These are phyloP conservation scores for Leccinum boreale DNA, from an alignment of 768 basidiomycete species.

Conservation along the genomic window DNA sequence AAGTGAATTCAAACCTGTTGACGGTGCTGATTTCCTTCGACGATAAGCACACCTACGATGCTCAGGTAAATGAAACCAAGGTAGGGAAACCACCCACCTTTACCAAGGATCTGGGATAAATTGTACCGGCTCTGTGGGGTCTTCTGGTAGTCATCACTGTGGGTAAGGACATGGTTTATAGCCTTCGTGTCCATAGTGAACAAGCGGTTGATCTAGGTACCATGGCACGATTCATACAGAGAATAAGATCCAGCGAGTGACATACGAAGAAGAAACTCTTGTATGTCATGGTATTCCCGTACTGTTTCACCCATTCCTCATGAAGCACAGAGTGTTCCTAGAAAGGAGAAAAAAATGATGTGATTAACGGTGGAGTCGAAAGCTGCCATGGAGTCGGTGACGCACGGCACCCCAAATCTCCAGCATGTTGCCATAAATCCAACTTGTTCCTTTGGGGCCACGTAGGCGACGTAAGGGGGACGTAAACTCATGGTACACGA, in stretches of 20 bases:
- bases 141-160: constrained; percentile 3
- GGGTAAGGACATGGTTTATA: constrained; percentile 5
- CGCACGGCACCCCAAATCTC: constrained; percentile 43
- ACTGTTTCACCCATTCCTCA: constrained; percentile 16
- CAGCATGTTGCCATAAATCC: constrained; percentile 48
- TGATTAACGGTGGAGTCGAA: background rate
- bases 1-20: constrained; percentile 28
- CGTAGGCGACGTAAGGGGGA: constrained; percentile 48
- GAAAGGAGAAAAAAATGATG: background rate
- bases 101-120: background rate
- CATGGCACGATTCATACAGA: background rate
- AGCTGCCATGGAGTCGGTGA: background rate
- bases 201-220: background rate
- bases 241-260: too few relatives aligned
- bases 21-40: constrained; percentile 30
- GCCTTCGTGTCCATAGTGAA: constrained; percentile 3
- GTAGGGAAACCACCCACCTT: background rate
- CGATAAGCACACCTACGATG: constrained; percentile 1
- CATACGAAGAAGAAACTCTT: constrained; percentile 12
- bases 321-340: constrained; percentile 8
- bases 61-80: background rate
- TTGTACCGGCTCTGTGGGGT: background rate
- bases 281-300: constrained; percentile 11
- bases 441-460: constrained; percentile 40
- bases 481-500: constrained; percentile 33